phyloP scores from a whole-genome alignment of 2,329 filamentous ascomycete genomes.

The Aurifilum marmelostoma region DNA sequence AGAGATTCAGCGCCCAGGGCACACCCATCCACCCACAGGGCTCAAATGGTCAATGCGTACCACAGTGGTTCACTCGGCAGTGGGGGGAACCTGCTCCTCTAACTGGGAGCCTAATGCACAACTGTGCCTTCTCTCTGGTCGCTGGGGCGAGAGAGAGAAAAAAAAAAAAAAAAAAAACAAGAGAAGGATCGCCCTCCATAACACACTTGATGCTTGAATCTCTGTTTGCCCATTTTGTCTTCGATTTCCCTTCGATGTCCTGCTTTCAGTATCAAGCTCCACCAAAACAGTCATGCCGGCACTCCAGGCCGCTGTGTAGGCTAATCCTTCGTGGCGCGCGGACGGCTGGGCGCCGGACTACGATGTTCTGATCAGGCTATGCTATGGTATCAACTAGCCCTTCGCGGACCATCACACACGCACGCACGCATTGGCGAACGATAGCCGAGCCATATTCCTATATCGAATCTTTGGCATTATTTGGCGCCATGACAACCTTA shows the following conservation, averaged over 20 bases:
- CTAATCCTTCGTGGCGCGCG: neutral
- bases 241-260: neutral
- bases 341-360: neutral
- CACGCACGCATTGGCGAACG: neutral
- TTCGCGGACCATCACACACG: neutral
- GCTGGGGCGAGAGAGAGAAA: no score
- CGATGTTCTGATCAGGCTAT: no score
- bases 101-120: neutral
- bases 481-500: neutral
- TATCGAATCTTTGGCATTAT: neutral
- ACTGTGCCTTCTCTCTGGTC: neutral
- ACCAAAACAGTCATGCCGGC: neutral
- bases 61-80: neutral
- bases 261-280: neutral
- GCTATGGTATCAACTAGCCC: neutral
- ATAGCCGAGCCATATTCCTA: neutral
- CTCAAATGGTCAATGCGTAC: neutral
- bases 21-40: neutral
- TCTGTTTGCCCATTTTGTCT: neutral
- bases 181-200: neutral
- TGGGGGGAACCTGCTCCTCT: neutral
- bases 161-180: neutral
- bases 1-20: no score
- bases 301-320: neutral
- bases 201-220: neutral